Evolutionary conservation across 352 stramenopile genomes (phyloP).

Genomic region (Phytophthora pluvialis): DNA sequence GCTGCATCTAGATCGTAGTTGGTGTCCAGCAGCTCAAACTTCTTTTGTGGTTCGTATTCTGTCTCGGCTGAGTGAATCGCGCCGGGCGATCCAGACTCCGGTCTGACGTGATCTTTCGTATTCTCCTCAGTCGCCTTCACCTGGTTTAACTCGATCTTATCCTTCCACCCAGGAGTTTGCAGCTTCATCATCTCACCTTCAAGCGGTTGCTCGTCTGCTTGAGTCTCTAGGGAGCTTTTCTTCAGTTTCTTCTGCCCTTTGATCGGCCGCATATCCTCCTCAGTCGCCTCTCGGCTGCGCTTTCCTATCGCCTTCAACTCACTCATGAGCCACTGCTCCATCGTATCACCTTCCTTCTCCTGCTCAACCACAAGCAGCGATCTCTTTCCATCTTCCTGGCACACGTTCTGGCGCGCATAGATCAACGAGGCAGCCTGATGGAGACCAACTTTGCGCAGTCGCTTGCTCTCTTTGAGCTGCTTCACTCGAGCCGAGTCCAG

Average conservation of each 20-base stretch:
- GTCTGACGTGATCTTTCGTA: neutral
- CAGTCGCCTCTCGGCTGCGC: neutral
- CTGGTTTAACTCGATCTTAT: neutral
- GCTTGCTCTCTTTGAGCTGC: slow-evolving; percentile 4
- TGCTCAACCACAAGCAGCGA: neutral
- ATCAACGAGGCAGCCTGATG: slow-evolving; percentile 1
- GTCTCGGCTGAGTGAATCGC: neutral
- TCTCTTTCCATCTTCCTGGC: neutral
- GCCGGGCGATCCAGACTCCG: neutral
- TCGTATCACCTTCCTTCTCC: slow-evolving; percentile 3
- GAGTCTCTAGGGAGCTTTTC: neutral
- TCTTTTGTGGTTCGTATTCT: neutral
- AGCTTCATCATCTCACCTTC: neutral
- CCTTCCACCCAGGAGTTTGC: neutral
- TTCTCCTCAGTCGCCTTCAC: neutral
- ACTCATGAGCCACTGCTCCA: slow-evolving; percentile 4
- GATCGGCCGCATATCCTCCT: neutral
- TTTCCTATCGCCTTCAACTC: neutral
- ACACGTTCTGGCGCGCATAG: neutral
- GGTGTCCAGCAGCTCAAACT: neutral
- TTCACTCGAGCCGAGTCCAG: neutral
- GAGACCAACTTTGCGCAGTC: slow-evolving; percentile 2
- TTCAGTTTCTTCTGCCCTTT: neutral
- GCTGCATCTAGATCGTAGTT: neutral
- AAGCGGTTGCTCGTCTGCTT: neutral